Percentiles rank a stretch among this genome's conserved stretches.
phyloP scores from a whole-genome alignment of 148 eudicot genomes.

The Talinum fruticosum region DNA sequence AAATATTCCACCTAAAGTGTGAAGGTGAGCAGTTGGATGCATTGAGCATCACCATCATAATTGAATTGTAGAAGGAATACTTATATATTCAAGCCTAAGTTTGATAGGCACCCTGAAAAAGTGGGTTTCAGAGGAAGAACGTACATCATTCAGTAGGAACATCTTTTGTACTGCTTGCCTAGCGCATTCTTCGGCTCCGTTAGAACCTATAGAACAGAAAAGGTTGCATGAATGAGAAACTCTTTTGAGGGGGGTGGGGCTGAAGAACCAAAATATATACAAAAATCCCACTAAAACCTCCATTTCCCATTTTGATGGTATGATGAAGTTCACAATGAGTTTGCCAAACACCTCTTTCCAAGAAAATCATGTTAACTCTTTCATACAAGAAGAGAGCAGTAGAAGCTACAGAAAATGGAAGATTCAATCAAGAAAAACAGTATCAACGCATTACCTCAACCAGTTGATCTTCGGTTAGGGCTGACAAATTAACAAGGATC shows the following conservation, averaged over 20 bases:
- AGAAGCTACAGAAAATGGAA: neutral
- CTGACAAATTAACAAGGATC: slow-evolving; percentile 84
- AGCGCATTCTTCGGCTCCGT: slow-evolving; percentile 95
- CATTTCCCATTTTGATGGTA: too few relatives aligned
- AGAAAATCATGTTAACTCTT: neutral
- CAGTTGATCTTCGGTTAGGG: slow-evolving; percentile 92
- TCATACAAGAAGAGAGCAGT: neutral
- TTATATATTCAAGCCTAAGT: too few relatives aligned
- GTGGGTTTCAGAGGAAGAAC: slow-evolving; percentile 20
- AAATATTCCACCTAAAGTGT: neutral
- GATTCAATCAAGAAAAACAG: neutral
- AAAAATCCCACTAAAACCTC: neutral
- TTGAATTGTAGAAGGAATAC: too few relatives aligned
- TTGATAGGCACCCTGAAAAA: neutral
- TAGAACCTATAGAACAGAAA: slow-evolving; percentile 56
- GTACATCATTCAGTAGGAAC: slow-evolving; percentile 95
- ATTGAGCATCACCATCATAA: too few relatives aligned
- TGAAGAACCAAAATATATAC: neutral
- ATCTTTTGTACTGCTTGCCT: slow-evolving; percentile 95
- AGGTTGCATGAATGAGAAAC: neutral
- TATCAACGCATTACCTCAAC: slow-evolving; percentile 58
- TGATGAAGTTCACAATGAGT: neutral
- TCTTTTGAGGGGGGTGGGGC: too few relatives aligned
- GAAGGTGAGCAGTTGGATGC: too few relatives aligned
- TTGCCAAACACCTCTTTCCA: too few relatives aligned